Base-by-base conservation (phyloP, 2,329 filamentous ascomycete species). In the Trichoderma aggressivum region DNA sequence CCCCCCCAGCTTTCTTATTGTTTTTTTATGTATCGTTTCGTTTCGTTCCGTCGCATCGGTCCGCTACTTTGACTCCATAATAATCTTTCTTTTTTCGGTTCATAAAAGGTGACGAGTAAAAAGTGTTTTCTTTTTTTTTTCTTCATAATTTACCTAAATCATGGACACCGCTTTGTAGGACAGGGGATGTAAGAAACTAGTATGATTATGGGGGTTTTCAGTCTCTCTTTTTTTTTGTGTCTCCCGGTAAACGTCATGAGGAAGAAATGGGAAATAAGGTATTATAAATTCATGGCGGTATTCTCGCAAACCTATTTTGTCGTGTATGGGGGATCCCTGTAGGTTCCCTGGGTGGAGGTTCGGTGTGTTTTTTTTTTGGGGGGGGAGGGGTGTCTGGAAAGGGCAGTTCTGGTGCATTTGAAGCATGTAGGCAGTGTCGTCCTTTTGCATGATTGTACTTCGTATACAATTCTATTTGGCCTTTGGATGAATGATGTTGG, bases 131-230 rank as follows among this genome's bases (percentile, higher is more conserved):
- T n/a, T 28, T 28, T 28, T 28, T 50, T 47, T 43, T 28, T 36
- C 16, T 39, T 43, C 39, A 43, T 43, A 43, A 43, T 43, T n/a
- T n/a, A n/a, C 26, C n/a, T n/a, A n/a, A n/a, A 28, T 28, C 26
- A 43, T 43, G 39, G 21, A 53, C 47, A 53, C 47, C n/a, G 21
- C 47, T 21, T 53, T 5, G 21, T 3, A 14, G n/a, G n/a, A 4
- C 43, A 36, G 62, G 62, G 62, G 24, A 64, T 64, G 62, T 64
- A 64, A 64, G 62, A 64, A 26, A 39, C 47, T 43, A 43, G 39
- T 43, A 43, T 43, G 39, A 43, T 43, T 43, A 43, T 43, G 39
- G 39, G 18, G 39, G 18, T 43, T n/a, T 43, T 43, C 16, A 10
- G 8, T 8, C 30, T 8, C n/a, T 10, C 7, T 11, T 12, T 3